A percentile compares a stretch with the other conserved stretches of the same genome.
Evolutionary conservation across 192 early-diverging fungal genomes (phyloP).

Genomic region (Backusella luteola): DNA sequence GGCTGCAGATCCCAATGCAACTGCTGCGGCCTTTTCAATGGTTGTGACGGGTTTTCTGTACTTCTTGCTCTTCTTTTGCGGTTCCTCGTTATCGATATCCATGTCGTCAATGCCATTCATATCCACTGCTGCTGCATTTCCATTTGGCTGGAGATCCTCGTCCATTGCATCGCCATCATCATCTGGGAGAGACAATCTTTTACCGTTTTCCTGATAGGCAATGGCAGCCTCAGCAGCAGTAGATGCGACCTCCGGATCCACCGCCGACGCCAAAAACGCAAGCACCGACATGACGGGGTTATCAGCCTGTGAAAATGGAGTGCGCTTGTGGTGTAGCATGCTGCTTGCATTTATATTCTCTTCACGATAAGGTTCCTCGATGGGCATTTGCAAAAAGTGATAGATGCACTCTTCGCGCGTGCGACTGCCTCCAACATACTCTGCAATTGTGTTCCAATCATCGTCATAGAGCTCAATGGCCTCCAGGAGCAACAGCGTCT

Average conservation of each 20-base stretch:
- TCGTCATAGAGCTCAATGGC: conserved; percentile 94
- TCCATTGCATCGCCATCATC: conserved; percentile 20
- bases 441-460: conserved; percentile 92
- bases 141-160: not conserved
- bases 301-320: conserved; percentile 84
- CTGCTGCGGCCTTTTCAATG: conserved; percentile 77
- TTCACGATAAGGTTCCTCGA: conserved; percentile 80
- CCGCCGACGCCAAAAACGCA: conserved; percentile 86
- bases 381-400: conserved; percentile 90
- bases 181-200: not conserved
- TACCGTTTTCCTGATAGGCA: conserved; percentile 53
- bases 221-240: conserved; percentile 83
- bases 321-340: conserved; percentile 51
- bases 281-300: conserved; percentile 95
- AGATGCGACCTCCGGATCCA: conserved; percentile 85
- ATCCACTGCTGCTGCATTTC: not conserved
- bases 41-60: conserved; percentile 42
- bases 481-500: conserved; percentile 88
- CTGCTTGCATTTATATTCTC: conserved; percentile 14
- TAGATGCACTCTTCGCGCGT: conserved; percentile 91
- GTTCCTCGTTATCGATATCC: conserved; percentile 35
- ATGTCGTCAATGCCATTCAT: conserved; percentile 20
- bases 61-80: not conserved
- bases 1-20: conserved; percentile 90
- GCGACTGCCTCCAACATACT: conserved; percentile 84